Percentiles rank a stretch among this genome's conserved stretches.
phyloP scores from a whole-genome alignment of 257 asterid genomes.

The Solanum clarkiae region DNA sequence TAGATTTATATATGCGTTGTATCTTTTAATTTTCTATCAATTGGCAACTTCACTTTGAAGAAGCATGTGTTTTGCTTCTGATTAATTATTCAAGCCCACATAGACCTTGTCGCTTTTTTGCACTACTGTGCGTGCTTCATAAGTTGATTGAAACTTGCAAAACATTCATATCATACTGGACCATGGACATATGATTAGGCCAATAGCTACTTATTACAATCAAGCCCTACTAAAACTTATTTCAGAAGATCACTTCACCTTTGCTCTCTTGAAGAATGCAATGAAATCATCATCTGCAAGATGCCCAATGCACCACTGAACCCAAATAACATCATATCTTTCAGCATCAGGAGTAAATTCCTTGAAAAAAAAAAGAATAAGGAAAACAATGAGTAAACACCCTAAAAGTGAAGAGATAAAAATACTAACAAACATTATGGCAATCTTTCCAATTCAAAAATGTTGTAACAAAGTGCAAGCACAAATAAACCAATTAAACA shows the following conservation, averaged over 20 bases:
- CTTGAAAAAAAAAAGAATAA: slow-evolving; percentile 20
- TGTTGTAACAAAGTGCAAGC: neutral
- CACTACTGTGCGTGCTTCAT: neutral
- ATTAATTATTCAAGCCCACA: neutral
- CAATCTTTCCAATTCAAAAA: neutral
- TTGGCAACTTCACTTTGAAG: neutral
- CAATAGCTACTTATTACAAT: neutral
- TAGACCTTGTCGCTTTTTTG: neutral
- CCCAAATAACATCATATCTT: slow-evolving; percentile 90
- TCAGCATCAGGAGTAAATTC: slow-evolving; percentile 78
- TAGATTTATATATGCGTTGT: neutral
- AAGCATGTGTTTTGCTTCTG: neutral
- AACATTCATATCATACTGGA: neutral
- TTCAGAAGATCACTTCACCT: slow-evolving; percentile 28
- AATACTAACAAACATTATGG: neutral
- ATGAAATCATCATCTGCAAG: slow-evolving; percentile 89
- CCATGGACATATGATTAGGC: neutral
- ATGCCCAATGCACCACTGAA: slow-evolving; percentile 99
- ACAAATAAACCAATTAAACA: neutral
- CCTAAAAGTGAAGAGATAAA: neutral
- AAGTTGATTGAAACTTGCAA: neutral
- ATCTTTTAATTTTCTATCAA: neutral
- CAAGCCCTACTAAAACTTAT: neutral
- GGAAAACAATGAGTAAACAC: neutral
- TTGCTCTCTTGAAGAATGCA: slow-evolving; percentile 74